Conservation (phyloP, 1,139 yeast species). For the Diutina catenulata region DNA sequence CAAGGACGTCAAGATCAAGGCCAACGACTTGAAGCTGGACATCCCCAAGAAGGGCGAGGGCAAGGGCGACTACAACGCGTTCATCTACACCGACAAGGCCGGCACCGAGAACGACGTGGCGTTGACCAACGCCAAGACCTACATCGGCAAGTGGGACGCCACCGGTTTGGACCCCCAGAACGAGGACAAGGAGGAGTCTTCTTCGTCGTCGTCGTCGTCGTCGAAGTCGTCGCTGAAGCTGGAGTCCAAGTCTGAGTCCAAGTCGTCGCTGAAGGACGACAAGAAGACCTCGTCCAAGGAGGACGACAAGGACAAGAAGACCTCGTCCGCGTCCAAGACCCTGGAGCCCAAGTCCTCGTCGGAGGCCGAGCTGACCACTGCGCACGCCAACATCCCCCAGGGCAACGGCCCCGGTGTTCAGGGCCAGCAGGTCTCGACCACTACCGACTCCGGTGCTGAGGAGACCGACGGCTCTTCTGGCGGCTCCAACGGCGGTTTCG, state of each 20-base stretch:
- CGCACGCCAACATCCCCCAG: conserved; percentile 1
- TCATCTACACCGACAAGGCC: conserved; percentile 40
- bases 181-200: conserved; percentile 4
- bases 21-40: conserved; percentile 56
- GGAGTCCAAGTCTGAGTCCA: conserved; percentile 11
- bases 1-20: conserved; percentile 45
- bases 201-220: neutral
- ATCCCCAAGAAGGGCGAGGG: conserved; percentile 21
- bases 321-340: neutral
- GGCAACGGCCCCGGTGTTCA: conserved; percentile 5
- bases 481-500: neutral
- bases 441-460: neutral
- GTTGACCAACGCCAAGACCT: conserved; percentile 48
- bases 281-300: neutral
- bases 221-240: conserved; percentile 18
- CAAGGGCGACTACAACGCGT: conserved; percentile 30
- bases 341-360: neutral
- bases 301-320: neutral
- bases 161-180: conserved; percentile 40
- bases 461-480: neutral
- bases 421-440: neutral
- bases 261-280: neutral
- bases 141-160: conserved; percentile 46
- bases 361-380: neutral
- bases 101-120: conserved; percentile 35